These are phyloP conservation scores for Globisporangium yorkense DNA, from an alignment of 352 stramenopile species.

Conservation along the genomic window DNA sequence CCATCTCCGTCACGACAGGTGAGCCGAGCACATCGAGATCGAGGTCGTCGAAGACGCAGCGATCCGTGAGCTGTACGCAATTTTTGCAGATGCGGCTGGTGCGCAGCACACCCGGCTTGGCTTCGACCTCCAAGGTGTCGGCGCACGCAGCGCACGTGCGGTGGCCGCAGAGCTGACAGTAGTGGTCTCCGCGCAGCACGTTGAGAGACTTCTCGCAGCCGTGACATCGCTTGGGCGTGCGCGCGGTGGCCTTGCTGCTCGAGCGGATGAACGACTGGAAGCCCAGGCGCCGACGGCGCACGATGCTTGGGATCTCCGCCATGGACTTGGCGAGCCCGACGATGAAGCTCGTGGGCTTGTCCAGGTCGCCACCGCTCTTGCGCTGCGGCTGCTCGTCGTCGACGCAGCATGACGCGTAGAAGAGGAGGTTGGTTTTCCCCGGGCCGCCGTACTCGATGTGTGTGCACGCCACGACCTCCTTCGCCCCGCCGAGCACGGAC, in stretches of 20 bases:
- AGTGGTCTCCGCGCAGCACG: slow-evolving; percentile 18
- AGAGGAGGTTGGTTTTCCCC: slow-evolving; percentile 20
- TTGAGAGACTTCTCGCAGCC: slow-evolving; percentile 27
- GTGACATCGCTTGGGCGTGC: slow-evolving; percentile 20
- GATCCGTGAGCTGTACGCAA: slow-evolving; percentile 18
- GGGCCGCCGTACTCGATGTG: slow-evolving; percentile 16
- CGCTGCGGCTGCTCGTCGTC: slow-evolving; percentile 17
- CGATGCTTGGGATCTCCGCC: slow-evolving; percentile 14
- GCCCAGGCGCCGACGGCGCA: slow-evolving; percentile 22
- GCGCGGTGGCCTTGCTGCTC: slow-evolving; percentile 13
- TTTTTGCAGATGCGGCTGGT: slow-evolving; percentile 21
- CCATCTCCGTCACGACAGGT: slow-evolving; percentile 16
- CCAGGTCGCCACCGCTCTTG: slow-evolving; percentile 8
- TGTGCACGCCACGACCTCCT: slow-evolving; percentile 22
- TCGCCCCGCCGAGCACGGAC: slow-evolving; percentile 28
- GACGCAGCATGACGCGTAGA: slow-evolving; percentile 24
- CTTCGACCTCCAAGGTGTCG: slow-evolving; percentile 19
- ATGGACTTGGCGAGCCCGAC: slow-evolving; percentile 15
- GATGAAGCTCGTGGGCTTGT: slow-evolving; percentile 19
- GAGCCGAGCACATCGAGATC: slow-evolving; percentile 17
- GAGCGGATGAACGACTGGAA: slow-evolving; percentile 28
- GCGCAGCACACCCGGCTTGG: slow-evolving; percentile 12
- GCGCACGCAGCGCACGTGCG: slow-evolving; percentile 26
- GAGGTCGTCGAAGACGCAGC: slow-evolving; percentile 30
- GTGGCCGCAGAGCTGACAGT: slow-evolving; percentile 34